Evolutionary conservation across 2,329 filamentous ascomycete genomes (phyloP).

Genomic region (Cladosporium sp.): DNA sequence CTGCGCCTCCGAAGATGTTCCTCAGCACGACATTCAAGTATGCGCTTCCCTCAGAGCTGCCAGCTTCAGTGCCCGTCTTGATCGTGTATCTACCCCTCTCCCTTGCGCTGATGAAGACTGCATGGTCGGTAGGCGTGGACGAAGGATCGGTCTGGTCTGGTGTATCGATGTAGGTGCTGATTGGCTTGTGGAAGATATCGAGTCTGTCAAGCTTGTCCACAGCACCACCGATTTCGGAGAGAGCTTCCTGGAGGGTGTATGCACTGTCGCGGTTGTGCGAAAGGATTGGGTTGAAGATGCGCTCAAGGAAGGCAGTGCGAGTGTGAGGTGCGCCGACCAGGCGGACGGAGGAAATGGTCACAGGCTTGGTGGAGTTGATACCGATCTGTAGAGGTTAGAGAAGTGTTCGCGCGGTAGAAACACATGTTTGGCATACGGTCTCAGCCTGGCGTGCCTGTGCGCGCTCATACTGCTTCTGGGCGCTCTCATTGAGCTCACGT

Average conservation of each 20-base stretch:
- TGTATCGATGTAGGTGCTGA: conserved; percentile 77
- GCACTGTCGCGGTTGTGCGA: conserved; percentile 52
- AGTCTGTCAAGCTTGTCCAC: conserved; percentile 74
- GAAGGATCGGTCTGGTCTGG: conserved; percentile 65
- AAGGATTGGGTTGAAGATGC: conserved; percentile 73
- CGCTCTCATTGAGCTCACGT: conserved; percentile 56
- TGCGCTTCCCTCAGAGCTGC: conserved; percentile 88
- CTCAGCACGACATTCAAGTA: conserved; percentile 83
- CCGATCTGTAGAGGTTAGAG: conserved; percentile 54
- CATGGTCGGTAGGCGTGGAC: conserved; percentile 70
- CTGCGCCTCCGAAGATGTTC: conserved; percentile 91
- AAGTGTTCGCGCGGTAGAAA: background rate
- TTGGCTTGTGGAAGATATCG: conserved; percentile 81
- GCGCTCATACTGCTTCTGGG: conserved; percentile 56
- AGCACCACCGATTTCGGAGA: conserved; percentile 65
- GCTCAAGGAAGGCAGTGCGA: conserved; percentile 76
- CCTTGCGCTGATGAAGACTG: conserved; percentile 70
- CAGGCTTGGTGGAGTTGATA: conserved; percentile 79
- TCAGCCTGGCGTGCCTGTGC: conserved; percentile 61
- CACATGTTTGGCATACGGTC: conserved; percentile 48
- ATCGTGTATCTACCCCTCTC: conserved; percentile 81
- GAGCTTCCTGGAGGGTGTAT: conserved; percentile 76
- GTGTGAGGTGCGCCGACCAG: conserved; percentile 80
- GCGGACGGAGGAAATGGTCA: conserved; percentile 80
- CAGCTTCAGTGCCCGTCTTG: conserved; percentile 91